These are phyloP conservation scores for Crithidia mellificae DNA, from an alignment of 208 protist species.

Conservation along the genomic window DNA sequence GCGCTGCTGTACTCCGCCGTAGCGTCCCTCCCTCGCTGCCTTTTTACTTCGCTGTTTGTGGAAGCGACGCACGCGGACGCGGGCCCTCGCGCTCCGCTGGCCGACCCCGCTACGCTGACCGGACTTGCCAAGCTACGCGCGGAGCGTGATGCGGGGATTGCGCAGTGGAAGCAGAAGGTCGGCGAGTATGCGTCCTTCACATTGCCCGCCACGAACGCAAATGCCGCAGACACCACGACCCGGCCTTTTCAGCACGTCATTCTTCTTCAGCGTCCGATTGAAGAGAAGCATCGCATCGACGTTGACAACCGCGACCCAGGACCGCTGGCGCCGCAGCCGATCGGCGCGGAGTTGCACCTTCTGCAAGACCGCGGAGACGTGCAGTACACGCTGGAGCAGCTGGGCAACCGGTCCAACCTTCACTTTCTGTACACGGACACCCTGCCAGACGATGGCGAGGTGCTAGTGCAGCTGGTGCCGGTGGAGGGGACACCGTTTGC, in stretches of 20 bases:
- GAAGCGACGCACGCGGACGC: not conserved
- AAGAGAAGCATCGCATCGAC: constrained; percentile 43
- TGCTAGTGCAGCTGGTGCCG: constrained; percentile 70
- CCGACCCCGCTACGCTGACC: constrained; percentile 22
- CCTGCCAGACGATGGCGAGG: constrained; percentile 75
- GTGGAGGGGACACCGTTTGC: constrained; percentile 77
- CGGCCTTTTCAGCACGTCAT: constrained; percentile 49
- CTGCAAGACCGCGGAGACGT: constrained; percentile 70
- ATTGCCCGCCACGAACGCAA: too few relatives aligned
- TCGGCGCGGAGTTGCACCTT: constrained; percentile 67
- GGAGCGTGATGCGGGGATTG: constrained; percentile 38
- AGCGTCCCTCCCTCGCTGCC: constrained; percentile 6
- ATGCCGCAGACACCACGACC: not conserved
- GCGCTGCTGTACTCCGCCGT: constrained; percentile 23
- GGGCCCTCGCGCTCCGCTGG: not conserved
- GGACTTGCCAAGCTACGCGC: constrained; percentile 41
- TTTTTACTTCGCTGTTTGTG: constrained; percentile 29
- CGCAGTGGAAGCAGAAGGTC: constrained; percentile 46
- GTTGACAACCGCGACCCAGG: constrained; percentile 47
- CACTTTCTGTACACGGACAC: constrained; percentile 64
- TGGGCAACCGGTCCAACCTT: constrained; percentile 47
- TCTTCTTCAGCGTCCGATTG: constrained; percentile 50
- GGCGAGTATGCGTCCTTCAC: constrained; percentile 59
- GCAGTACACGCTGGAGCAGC: constrained; percentile 47
- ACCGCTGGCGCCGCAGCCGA: constrained; percentile 44